These are phyloP conservation scores for Trypanosoma cruzi DNA, from an alignment of 208 protist genomes.

Conservation along the genomic window DNA sequence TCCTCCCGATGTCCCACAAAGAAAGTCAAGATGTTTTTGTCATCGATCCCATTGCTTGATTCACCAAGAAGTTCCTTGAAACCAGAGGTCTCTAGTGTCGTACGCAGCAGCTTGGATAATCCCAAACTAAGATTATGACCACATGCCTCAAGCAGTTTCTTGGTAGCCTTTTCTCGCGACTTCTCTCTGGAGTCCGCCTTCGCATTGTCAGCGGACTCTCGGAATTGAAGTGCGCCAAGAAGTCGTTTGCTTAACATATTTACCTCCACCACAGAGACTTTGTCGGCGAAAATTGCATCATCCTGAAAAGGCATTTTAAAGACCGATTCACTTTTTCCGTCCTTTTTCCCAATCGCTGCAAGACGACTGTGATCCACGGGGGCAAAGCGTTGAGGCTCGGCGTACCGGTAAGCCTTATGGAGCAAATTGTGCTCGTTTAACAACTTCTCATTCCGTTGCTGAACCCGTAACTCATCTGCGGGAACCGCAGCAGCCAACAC, in stretches of 20 bases:
- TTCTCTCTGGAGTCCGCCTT: slow-evolving; percentile 2
- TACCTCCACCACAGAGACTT: slow-evolving; percentile 29
- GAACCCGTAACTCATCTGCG: slow-evolving; percentile 40
- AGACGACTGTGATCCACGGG: slow-evolving; percentile 6
- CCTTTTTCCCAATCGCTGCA: background rate
- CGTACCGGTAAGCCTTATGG: slow-evolving; percentile 27
- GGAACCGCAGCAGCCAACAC: slow-evolving; percentile 37
- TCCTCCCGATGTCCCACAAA: slow-evolving; percentile 55
- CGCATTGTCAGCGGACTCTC: background rate
- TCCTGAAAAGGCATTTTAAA: background rate
- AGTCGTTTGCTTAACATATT: slow-evolving; percentile 44
- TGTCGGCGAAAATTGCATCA: background rate
- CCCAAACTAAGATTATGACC: slow-evolving; percentile 43
- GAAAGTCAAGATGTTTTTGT: slow-evolving; percentile 51
- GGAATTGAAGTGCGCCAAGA: slow-evolving; percentile 8
- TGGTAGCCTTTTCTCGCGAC: slow-evolving; percentile 27
- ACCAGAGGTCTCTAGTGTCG: slow-evolving; percentile 46
- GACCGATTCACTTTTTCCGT: background rate
- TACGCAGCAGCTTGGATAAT: slow-evolving; percentile 50
- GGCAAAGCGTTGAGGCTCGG: slow-evolving; percentile 26
- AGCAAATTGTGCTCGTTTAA: slow-evolving; percentile 59
- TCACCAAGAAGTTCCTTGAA: slow-evolving; percentile 31
- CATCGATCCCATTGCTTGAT: slow-evolving; percentile 31
- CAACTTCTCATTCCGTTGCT: slow-evolving; percentile 53
- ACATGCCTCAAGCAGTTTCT: slow-evolving; percentile 46